Evolutionary conservation across 495 filamentous ascomycete species (phyloP).

Genomic region (Beverwykella pulmonaria): DNA sequence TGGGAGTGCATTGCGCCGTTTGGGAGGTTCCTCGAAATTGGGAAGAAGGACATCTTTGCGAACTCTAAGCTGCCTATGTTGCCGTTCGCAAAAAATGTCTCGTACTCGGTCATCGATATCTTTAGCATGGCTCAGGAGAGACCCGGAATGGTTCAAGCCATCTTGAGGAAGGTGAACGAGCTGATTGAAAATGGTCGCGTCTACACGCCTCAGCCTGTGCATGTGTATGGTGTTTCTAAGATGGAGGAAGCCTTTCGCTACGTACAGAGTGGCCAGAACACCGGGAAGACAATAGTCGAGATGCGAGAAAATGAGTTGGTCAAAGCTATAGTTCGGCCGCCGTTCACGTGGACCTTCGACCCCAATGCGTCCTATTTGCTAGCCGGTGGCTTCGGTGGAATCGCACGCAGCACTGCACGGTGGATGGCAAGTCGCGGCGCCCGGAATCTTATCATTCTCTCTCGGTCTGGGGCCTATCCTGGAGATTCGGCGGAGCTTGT

Average conservation of each 20-base stretch:
- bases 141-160: not conserved
- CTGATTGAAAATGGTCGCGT: not conserved
- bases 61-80: constrained; percentile 41
- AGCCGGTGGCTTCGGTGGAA: constrained; percentile 23
- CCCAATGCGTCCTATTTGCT: constrained; percentile 41
- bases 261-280: constrained; percentile 57
- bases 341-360: not conserved
- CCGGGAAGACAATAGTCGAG: constrained; percentile 62
- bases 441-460: constrained; percentile 14
- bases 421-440: constrained; percentile 16
- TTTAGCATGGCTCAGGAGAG: constrained; percentile 3
- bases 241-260: constrained; percentile 58
- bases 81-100: constrained; percentile 27
- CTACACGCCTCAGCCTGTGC: constrained; percentile 36
- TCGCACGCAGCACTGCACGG: constrained; percentile 6
- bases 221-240: constrained; percentile 47
- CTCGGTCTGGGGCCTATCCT: not conserved
- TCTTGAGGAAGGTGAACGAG: constrained; percentile 1
- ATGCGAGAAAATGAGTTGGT: not conserved
- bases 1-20: constrained; percentile 59
- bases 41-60: constrained; percentile 54
- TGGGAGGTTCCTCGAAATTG: constrained; percentile 63
- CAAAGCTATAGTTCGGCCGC: not conserved
- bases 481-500: not conserved
- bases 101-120: constrained; percentile 12